Percentiles rank a stretch among this genome's conserved stretches.
These are phyloP conservation scores for Venturia nashicola DNA, from an alignment of 2,329 filamentous ascomycete species.

Conservation along the genomic window DNA sequence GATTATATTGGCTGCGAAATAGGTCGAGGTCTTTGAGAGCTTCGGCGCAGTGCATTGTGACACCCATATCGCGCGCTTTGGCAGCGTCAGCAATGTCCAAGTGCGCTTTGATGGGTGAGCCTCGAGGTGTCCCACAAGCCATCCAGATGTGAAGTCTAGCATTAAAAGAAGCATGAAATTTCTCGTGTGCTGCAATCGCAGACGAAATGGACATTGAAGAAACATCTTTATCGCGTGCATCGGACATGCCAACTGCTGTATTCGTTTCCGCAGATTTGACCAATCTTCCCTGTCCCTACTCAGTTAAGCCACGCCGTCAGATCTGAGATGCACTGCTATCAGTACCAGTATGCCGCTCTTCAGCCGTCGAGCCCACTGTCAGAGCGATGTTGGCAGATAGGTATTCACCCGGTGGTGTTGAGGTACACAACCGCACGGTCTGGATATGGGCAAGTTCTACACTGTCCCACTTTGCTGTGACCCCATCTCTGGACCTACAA, in stretches of 20 bases:
- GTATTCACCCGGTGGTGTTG: no score
- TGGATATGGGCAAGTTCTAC: not conserved
- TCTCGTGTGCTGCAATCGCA: constrained; percentile 22
- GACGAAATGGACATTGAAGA: constrained; percentile 17
- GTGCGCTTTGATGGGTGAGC: constrained; percentile 23
- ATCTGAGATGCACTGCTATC: not conserved
- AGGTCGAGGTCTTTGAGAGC: constrained; percentile 21
- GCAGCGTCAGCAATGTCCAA: constrained; percentile 22
- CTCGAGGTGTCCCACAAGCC: constrained; percentile 25
- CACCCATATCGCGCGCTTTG: constrained; percentile 19
- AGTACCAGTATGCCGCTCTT: not conserved
- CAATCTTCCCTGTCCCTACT: not conserved
- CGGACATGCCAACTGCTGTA: not conserved
- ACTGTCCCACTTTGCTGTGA: not conserved
- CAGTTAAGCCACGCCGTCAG: not conserved
- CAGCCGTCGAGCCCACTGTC: not conserved
- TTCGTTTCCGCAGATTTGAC: constrained; percentile 8
- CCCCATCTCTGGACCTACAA: not conserved
- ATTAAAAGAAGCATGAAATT: constrained; percentile 22
- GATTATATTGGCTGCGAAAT: constrained; percentile 16
- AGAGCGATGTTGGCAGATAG: not conserved
- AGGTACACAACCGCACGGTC: not conserved
- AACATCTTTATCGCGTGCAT: constrained; percentile 5
- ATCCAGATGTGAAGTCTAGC: constrained; percentile 27
- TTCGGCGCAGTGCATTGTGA: constrained; percentile 29